Evolutionary conservation across 1,139 yeast genomes (phyloP), one percentile per base, ranked within the genome.

Genomic region (Diutina ranongensis): DNA sequence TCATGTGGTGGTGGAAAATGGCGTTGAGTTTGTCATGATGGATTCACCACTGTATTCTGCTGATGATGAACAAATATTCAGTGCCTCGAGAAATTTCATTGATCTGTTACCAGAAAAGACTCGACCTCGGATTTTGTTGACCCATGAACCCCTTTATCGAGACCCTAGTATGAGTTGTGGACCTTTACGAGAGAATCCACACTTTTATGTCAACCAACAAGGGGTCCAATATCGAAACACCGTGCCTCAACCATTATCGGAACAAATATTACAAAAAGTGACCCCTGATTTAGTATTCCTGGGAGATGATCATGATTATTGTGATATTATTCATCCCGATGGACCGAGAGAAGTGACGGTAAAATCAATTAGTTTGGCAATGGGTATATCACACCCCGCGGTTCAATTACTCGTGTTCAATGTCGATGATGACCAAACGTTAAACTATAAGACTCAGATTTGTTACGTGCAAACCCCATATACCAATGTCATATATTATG

Each of bases 301-400:
- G 3, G 98, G 98, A 1, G 98, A 92, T 58, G 98, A 92, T 59
- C 98, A 92, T 63, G 98, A 92, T 60, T 89, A 87, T 53, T 92
- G 98, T 62, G 88, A 83, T 51, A 75, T 84, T 13, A 62, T 65
- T 12, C 96, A 88, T 55, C 54, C 56, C 13, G n/a, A 21, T 16
- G 31, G 31, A 2, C 36, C 28, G n/a, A 55, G 72, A 31, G 80
- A 74, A 52, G 61, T 75, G 48, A 74, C 78, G 27, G 78, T 76
- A 32, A 76, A 76, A 53, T 72, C 80, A 21, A 69, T 76, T 9
- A 71, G 78, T 42, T 72, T 76, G 78, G 80, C 81, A 22, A 76
- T 75, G 80, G 80, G 81, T 1, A 72, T 74, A 32, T 55, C 59
- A 46, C 60, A 60, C 41, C 82, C 82, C 0, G 81, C 78, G 0